Base-by-base conservation (phyloP, 257 asterid species). In the Linderniella brevidens region DNA sequence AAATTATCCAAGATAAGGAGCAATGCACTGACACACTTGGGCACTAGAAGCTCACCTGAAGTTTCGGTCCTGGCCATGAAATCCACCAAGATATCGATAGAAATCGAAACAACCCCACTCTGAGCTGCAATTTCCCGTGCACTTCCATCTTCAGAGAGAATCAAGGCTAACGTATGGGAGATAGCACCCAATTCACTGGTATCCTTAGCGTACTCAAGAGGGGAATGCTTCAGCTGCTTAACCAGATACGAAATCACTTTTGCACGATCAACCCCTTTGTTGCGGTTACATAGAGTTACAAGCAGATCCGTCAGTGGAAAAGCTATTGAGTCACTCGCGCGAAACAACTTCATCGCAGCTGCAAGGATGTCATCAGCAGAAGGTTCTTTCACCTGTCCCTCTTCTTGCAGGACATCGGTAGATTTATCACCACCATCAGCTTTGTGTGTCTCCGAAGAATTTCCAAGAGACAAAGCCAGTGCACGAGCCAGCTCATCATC, bases 401-500 rank as follows among this genome's bases (percentile, higher is more conserved):
- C 92, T 57, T 78, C 95, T 8, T 66, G 52, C 55, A 59, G 58
- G 60, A 65, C 72, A 63, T 75, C 93, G 37, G 55, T 56, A 48
- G 79, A 62, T 65, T 75, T 88, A 52, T 74, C 93, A 62, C 62
- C 55, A 50, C 68, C 79, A 38, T 84, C 96, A 51, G 61, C 82
- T 79, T 81, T 85, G 29, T 86, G 71, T 41, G 85, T 44, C 66
- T 85, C 96, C 20, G 96, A 67, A 45, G 98, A 78, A 66, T 59
- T 81, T 56, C 98, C 98, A 1, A 88, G 82, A 46, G 98, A 88
- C 63, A 88, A 76, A 53, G 96, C 96, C 63, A 88, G 88, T 49
- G 96, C 96, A 70, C 94, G 98, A 65, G 96, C 96, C 71, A 88
- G 63, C 67, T 80, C 98, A 52, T 88, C 94, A 58, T 88, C 98